phyloP scores from a whole-genome alignment of 768 basidiomycete species.

The Nidularia pulvinata region DNA sequence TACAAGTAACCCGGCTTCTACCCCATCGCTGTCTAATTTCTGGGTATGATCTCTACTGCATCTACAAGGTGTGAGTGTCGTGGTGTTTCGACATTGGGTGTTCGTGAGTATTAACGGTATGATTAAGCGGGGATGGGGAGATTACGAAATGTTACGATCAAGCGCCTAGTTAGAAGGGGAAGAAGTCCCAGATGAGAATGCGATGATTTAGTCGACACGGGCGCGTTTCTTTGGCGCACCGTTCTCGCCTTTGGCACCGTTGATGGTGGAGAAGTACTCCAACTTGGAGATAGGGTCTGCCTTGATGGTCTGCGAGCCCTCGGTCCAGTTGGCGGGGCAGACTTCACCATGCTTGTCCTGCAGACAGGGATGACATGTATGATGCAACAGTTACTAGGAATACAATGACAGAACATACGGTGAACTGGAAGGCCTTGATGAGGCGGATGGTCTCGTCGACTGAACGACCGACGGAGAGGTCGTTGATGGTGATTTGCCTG shows the following conservation, averaged over 20 bases:
- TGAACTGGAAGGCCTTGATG: conserved; percentile 93
- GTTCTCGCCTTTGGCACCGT: conserved; percentile 24
- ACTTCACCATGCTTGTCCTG: conserved; percentile 91
- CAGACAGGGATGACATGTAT: background rate
- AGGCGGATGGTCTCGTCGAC: conserved; percentile 93
- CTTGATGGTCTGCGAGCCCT: conserved; percentile 83
- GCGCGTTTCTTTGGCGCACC: conserved; percentile 51
- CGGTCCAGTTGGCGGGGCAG: conserved; percentile 90
- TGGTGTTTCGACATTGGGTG: too few species aligned
- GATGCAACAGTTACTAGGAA: background rate
- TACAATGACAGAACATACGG: conserved; percentile 40
- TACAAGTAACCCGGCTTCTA: too few species aligned
- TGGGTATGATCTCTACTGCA: too few species aligned
- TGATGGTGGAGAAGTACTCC: conserved; percentile 63
- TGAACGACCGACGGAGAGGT: conserved; percentile 93
- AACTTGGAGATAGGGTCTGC: conserved; percentile 70
- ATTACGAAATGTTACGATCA: background rate
- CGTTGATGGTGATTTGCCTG: conserved; percentile 88
- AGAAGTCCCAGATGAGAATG: background rate
- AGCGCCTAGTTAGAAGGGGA: background rate
- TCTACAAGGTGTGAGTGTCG: too few species aligned
- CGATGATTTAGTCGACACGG: conserved; percentile 43
- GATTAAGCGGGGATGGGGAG: background rate
- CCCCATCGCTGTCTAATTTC: too few species aligned
- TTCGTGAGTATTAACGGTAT: too few species aligned